Evolutionary conservation across 1,284 basidiomycete genomes (phyloP).

Genomic region (Heterobasidion annosum): DNA sequence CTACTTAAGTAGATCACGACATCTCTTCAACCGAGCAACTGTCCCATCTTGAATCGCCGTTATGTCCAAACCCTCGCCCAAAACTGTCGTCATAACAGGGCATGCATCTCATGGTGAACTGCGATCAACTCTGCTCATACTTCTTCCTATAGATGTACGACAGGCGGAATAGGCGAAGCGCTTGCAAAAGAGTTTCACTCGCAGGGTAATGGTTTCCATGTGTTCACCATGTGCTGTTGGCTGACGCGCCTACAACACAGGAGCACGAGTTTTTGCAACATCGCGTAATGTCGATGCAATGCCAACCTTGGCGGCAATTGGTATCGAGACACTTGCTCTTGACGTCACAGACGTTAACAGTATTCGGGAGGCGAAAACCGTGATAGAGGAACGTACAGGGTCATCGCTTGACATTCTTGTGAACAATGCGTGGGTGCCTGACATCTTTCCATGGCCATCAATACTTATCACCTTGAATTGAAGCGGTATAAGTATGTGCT

Average conservation of each 20-base stretch:
- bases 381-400: constrained; percentile 15
- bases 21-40: too few relatives aligned
- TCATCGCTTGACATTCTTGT: constrained; percentile 22
- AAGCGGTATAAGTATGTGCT: constrained; percentile 5
- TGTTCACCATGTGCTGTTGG: background rate
- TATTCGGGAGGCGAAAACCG: constrained; percentile 11
- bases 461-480: too few relatives aligned
- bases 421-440: constrained; percentile 21
- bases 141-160: background rate
- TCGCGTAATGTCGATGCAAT: constrained; percentile 12
- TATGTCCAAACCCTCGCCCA: background rate
- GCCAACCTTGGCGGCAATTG: background rate
- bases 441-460: background rate
- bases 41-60: too few relatives aligned
- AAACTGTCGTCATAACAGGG: background rate
- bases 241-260: constrained; percentile 6
- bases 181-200: background rate
- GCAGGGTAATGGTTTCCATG: background rate
- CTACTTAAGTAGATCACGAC: too few relatives aligned
- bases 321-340: constrained; percentile 18
- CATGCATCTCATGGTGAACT: background rate
- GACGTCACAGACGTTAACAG: constrained; percentile 19
- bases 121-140: background rate
- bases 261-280: constrained; percentile 22
- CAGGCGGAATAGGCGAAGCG: background rate